Evolutionary conservation across 352 stramenopile genomes (phyloP).

Genomic region (Pythium guiyangense): DNA sequence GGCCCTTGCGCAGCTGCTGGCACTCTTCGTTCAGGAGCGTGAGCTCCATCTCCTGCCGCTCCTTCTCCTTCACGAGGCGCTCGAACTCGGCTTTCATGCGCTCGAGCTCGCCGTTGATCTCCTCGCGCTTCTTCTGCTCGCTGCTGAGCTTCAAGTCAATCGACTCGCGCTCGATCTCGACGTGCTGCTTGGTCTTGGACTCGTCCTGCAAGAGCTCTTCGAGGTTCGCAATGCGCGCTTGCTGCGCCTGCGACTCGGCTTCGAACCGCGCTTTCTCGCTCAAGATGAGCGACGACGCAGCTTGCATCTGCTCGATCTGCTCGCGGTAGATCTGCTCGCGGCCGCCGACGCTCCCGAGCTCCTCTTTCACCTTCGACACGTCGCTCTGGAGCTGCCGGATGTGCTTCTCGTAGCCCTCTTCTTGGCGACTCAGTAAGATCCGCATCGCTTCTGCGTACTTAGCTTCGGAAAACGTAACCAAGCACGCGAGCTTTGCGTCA

Average conservation of each 20-base stretch:
- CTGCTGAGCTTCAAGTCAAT: slow-evolving; percentile 62
- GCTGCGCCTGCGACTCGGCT: slow-evolving; percentile 60
- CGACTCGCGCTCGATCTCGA: slow-evolving; percentile 75
- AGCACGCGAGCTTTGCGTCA: slow-evolving; percentile 66
- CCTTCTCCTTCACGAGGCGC: slow-evolving; percentile 74
- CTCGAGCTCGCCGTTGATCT: slow-evolving; percentile 53
- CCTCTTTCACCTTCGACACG: slow-evolving; percentile 76
- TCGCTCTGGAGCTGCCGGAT: slow-evolving; percentile 70
- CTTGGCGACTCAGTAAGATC: slow-evolving; percentile 72
- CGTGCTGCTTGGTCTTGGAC: slow-evolving; percentile 52
- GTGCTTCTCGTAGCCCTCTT: slow-evolving; percentile 86
- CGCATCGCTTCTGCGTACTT: slow-evolving; percentile 83
- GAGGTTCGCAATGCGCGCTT: slow-evolving; percentile 61
- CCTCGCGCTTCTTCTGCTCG: slow-evolving; percentile 49
- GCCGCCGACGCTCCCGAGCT: slow-evolving; percentile 72
- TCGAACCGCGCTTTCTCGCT: slow-evolving; percentile 56
- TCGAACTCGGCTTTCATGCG: slow-evolving; percentile 68
- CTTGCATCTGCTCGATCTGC: slow-evolving; percentile 84
- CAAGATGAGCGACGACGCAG: slow-evolving; percentile 68
- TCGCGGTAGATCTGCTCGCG: slow-evolving; percentile 84
- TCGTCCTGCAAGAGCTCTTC: slow-evolving; percentile 66
- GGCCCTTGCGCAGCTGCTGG: slow-evolving; percentile 67
- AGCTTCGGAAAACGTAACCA: slow-evolving; percentile 71
- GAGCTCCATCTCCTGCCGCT: slow-evolving; percentile 76
- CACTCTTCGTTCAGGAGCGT: slow-evolving; percentile 73